Evolutionary conservation across 2,329 filamentous ascomycete genomes (phyloP).

Genomic region (Helotiales sp.): DNA sequence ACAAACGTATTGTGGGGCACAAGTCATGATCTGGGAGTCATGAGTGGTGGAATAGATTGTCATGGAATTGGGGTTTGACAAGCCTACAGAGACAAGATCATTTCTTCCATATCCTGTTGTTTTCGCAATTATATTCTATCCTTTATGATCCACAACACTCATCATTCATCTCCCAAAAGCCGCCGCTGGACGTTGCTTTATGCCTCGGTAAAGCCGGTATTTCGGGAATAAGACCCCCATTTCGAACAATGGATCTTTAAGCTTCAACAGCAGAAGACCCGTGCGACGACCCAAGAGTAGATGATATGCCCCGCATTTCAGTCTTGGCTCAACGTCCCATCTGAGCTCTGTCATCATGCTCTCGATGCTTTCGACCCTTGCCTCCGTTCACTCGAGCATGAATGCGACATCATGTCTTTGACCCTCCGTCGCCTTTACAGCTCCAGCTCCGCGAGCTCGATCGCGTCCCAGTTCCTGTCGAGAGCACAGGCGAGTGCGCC

Average conservation of each 20-base stretch:
- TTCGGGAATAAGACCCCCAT: slow-evolving; percentile 6
- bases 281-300: not conserved
- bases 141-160: too few relatives aligned
- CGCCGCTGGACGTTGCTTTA: not conserved
- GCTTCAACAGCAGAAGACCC: not conserved
- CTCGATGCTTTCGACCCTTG: not conserved
- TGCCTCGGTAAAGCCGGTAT: slow-evolving; percentile 1
- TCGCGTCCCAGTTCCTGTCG: slow-evolving; percentile 43
- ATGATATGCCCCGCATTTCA: slow-evolving; percentile 8
- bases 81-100: too few relatives aligned
- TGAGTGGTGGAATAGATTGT: too few relatives aligned
- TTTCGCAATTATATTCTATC: too few relatives aligned
- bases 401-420: slow-evolving; percentile 18
- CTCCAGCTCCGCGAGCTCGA: slow-evolving; percentile 31
- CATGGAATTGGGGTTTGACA: too few relatives aligned
- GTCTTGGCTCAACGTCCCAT: slow-evolving; percentile 1
- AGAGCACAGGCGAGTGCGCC: too few relatives aligned
- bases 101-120: too few relatives aligned
- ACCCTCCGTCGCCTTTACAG: slow-evolving; percentile 23
- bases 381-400: not conserved
- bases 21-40: too few relatives aligned
- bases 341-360: not conserved
- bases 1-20: too few relatives aligned
- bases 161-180: too few relatives aligned
- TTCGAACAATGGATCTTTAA: not conserved